Conservation (phyloP, 495 filamentous ascomycete species). For the Sordaria brevicollis region DNA sequence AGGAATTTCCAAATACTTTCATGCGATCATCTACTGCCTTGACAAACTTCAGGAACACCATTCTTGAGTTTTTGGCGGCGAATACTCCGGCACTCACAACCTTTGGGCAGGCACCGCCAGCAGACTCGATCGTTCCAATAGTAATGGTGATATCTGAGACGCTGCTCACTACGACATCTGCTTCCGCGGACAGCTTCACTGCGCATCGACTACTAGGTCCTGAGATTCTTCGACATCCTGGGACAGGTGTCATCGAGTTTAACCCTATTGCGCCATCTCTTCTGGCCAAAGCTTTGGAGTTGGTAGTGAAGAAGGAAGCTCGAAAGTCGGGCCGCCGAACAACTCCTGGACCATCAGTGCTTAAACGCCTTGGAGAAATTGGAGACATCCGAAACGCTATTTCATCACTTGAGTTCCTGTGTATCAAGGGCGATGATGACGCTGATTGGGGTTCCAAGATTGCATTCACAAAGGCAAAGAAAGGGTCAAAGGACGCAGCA, state of each 20-base stretch:
- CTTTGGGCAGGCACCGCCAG: constrained; percentile 18
- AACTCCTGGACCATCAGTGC: constrained; percentile 57
- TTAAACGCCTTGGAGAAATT: constrained; percentile 66
- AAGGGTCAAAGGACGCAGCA: constrained; percentile 39
- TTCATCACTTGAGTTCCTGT: constrained; percentile 82
- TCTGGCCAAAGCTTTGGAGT: constrained; percentile 69
- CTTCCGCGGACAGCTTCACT: constrained; percentile 77
- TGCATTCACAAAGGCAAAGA: constrained; percentile 50
- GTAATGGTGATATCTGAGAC: constrained; percentile 90
- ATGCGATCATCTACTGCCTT: constrained; percentile 55
- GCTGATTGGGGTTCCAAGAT: constrained; percentile 59
- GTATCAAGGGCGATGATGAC: constrained; percentile 58
- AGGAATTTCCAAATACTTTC: constrained; percentile 88
- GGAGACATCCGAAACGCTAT: constrained; percentile 91
- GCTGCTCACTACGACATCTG: constrained; percentile 60
- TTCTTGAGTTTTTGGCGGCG: constrained; percentile 63
- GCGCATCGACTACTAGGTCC: constrained; percentile 80
- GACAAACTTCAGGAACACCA: constrained; percentile 60
- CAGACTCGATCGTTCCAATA: constrained; percentile 53
- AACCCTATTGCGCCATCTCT: constrained; percentile 85
- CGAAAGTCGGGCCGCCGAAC: constrained; percentile 53
- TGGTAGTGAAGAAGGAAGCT: constrained; percentile 72
- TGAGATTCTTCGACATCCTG: constrained; percentile 68
- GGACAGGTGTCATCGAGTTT: constrained; percentile 72
- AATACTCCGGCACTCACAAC: constrained; percentile 37